Evolutionary conservation across 2,329 filamentous ascomycete genomes (phyloP), one percentile per base, ranked within the genome.

Genomic region (Alternaria arbusti): DNA sequence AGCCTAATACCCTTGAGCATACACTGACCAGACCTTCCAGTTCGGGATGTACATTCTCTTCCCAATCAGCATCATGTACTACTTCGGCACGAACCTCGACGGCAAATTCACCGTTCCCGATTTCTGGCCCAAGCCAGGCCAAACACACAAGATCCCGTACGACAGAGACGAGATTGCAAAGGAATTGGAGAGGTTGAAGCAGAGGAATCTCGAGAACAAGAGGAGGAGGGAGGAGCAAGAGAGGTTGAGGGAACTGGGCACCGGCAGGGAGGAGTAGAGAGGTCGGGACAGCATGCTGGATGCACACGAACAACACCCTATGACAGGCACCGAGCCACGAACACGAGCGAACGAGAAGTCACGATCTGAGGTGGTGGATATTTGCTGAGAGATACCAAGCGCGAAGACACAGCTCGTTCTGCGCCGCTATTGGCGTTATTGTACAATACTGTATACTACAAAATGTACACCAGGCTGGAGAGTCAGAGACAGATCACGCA

Each of bases 41-140:
- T 99, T 99, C 81, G 94, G 95, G 84, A 92, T 96, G 87, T 99
- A 99, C 85, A 90, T 99, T 84, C 91, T 97, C 87, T 99, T 99
- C 83, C 96, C 96, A 17, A 98, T 99, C 76, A 94, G 93, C 74
- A 94, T 96, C 86, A 99, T 99, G 96, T 98, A 96, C 86, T 99
- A 99, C 85, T 99, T 98, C 82, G 96, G 96, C 79, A 97, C 94
- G 60, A 99, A 99, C 82, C 92, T 99, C 78, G 96, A 99, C 82
- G 87, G 91, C 70, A 72, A 69, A 50, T 99, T 99, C 85, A 84
- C 87, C 51, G 93, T 98, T 1, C 90, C 91, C 22, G 92, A 91
- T 61, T 99, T 99, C 86, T 99, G 96, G 96, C 96, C 96, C 26
- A 93, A 90, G 75, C 85, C 89, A 5, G 90, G 91, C 67, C 86